Percentiles rank a stretch among this genome's conserved stretches.
Evolutionary conservation across 148 eudicot genomes (phyloP).

Genomic region (Rhododendron griersonianum): DNA sequence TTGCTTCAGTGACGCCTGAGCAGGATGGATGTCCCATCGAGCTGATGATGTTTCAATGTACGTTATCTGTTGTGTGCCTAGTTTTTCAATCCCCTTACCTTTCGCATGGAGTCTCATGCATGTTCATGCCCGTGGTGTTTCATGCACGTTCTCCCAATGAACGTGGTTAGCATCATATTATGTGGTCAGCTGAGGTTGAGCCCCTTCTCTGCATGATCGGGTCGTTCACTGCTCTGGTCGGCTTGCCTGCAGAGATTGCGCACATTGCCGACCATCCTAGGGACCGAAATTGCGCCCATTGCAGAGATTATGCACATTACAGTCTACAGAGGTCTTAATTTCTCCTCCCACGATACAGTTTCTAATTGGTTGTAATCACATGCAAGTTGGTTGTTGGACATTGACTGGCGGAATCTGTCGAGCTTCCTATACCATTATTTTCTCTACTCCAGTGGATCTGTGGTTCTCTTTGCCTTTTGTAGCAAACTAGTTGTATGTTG

Average conservation of each 20-base stretch:
- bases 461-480: not conserved
- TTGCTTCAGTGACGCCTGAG: not conserved
- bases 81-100: not conserved
- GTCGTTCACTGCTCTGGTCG: not conserved
- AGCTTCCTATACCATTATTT: not conserved
- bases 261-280: not conserved
- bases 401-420: not conserved
- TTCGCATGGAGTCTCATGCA: not conserved
- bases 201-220: not conserved
- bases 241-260: not conserved
- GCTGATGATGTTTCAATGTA: not conserved
- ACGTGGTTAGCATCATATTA: not conserved
- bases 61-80: not conserved
- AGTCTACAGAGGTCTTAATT: not conserved
- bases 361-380: not conserved
- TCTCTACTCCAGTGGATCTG: not conserved
- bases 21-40: too few species aligned
- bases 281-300: not conserved
- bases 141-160: not conserved
- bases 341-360: not conserved
- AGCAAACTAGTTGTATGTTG: not conserved
- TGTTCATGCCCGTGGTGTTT: too few species aligned
- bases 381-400: not conserved
- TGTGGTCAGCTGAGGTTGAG: not conserved
- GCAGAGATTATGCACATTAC: not conserved